Evolutionary conservation across 768 basidiomycete genomes (phyloP), one percentile per base, ranked within the genome.

Genomic region (Phaffia australis): DNA sequence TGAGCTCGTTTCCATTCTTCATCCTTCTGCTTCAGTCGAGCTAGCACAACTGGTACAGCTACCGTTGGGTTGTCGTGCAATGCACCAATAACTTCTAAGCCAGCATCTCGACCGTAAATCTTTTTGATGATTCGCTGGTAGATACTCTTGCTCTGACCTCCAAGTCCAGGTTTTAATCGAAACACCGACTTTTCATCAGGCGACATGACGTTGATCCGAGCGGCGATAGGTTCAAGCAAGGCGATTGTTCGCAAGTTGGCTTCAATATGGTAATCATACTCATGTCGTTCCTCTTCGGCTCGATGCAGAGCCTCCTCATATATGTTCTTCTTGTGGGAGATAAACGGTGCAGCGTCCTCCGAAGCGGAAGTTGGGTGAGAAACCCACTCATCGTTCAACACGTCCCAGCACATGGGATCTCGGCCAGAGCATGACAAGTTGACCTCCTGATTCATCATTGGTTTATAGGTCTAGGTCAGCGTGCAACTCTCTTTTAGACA

Each of bases 281-380:
- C 94, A 77, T 97, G 91, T 32, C 95, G 85, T 76, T 99, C 95
- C 76, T 99, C 94, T 76, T 99, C 95, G 72, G 90, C 87, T 77
- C 90, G 90, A 79, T 98, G 92, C 65, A 98, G 80, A 0, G 89
- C 88, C 73, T 97, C 94, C 76, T 99, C 95, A 75, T 87, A 97
- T 6, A 84, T 82, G 74, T 97, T 99, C 80, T 97, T 97, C 81
- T 95, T 94, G 76, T 97, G 89, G 7, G 93, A 82, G 56, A 76
- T 72, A 70, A 90, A 83, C 72, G 95, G 95, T 14, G 89, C 92
- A 0, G 92, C 84, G 74, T 94, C 92, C 75, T 98, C 94, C 25
- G 91, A 93, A 11, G 91, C 91, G 89, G 92, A 95, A 1, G 92
- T 94, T 3, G 95, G 94, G 76, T 98, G 94, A 18, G 94, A 95